Evolutionary conservation across 2,329 filamentous ascomycete genomes (phyloP).

Genomic region (Scorias spongiosa): DNA sequence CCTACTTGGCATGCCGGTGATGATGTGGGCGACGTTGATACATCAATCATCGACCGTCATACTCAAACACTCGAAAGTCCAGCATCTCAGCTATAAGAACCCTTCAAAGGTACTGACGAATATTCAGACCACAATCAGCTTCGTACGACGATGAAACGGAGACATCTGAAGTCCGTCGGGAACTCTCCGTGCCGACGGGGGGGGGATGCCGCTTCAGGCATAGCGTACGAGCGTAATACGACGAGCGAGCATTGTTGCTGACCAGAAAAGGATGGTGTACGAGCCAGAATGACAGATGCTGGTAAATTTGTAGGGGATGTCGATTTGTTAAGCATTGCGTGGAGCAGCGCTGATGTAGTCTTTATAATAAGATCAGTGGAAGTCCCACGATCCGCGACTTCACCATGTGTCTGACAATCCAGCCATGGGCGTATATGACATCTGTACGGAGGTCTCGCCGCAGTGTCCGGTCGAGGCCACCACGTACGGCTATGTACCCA

Average conservation of each 20-base stretch:
- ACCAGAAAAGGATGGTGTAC: background rate
- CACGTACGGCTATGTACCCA: constrained; percentile 26
- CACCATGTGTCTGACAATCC: constrained; percentile 2
- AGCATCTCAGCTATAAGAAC: background rate
- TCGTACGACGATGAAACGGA: background rate
- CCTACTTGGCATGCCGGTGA: background rate
- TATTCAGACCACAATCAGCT: background rate
- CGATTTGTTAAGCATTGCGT: background rate
- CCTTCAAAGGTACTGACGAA: background rate
- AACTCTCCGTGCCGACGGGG: too few species aligned
- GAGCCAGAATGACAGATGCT: background rate
- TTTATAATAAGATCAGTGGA: background rate
- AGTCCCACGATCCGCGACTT: too few species aligned
- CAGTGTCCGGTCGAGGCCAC: constrained; percentile 22
- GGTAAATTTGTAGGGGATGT: background rate
- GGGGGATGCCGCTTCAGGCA: background rate
- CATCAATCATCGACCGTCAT: background rate
- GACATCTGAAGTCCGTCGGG: too few species aligned
- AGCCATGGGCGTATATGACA: constrained; percentile 2
- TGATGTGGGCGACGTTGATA: background rate
- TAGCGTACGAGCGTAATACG: background rate
- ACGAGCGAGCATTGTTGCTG: background rate
- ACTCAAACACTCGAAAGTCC: background rate
- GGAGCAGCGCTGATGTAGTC: background rate
- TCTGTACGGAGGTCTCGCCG: constrained; percentile 16